Conservation (phyloP, 2,329 filamentous ascomycete genomes). For the Amauroascus niger region DNA sequence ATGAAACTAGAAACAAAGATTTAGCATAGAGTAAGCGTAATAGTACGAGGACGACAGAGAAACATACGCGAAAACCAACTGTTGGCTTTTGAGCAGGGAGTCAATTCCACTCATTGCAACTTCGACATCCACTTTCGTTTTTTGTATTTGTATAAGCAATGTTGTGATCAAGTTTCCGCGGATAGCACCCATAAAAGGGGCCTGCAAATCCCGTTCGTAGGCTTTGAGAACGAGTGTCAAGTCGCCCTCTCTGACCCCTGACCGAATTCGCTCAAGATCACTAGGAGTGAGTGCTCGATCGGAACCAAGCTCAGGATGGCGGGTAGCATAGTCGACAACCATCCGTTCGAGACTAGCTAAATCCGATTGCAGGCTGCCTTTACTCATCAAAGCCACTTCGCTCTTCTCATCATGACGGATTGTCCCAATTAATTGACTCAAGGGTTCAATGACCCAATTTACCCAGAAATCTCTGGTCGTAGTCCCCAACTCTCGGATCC, state of each 20-base stretch:
- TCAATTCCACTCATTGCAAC: constrained; percentile 94
- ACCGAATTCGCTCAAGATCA: constrained; percentile 63
- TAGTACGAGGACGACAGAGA: neutral
- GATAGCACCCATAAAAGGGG: constrained; percentile 71
- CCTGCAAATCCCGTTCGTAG: constrained; percentile 79
- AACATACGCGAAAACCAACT: constrained; percentile 70
- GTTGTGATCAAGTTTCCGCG: constrained; percentile 80
- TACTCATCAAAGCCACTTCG: constrained; percentile 94
- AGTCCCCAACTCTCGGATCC: constrained; percentile 66
- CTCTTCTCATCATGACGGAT: constrained; percentile 88
- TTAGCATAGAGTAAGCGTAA: neutral
- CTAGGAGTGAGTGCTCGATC: constrained; percentile 52
- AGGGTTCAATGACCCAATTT: constrained; percentile 89
- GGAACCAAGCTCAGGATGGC: constrained; percentile 52
- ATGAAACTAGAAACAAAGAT: constrained; percentile 56
- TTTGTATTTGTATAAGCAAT: constrained; percentile 91
- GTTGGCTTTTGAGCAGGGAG: constrained; percentile 85
- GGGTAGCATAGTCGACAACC: constrained; percentile 90
- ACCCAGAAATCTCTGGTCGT: constrained; percentile 85
- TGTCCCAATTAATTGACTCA: constrained; percentile 72
- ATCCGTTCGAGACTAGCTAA: constrained; percentile 88
- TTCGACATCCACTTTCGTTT: constrained; percentile 97
- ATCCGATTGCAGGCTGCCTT: constrained; percentile 80
- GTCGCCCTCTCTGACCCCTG: constrained; percentile 81
- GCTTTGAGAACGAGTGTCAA: constrained; percentile 83